Conservation (phyloP, 768 basidiomycete genomes). For the Rhodotorula diobovata region DNA sequence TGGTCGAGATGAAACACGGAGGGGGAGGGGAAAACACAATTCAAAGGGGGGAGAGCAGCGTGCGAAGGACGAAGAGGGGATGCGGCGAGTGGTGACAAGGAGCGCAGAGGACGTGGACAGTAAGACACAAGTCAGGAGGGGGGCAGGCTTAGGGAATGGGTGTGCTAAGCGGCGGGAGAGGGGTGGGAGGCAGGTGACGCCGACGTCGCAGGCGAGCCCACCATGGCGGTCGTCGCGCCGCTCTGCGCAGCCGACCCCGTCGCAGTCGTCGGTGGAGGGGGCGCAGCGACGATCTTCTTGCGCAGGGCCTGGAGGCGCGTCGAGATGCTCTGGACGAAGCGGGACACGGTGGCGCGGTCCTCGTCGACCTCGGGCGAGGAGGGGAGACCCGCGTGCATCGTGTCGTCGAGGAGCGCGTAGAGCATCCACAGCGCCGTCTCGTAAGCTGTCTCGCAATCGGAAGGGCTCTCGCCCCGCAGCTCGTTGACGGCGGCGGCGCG, state of each 20-base stretch:
- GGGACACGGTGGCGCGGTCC: conserved; percentile 49
- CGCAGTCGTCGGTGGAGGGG: background rate
- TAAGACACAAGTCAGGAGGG: background rate
- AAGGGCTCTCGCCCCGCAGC: conserved; percentile 66
- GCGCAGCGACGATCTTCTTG: conserved; percentile 23
- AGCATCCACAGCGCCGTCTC: conserved; percentile 93
- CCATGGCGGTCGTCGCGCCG: background rate
- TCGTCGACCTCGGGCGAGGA: conserved; percentile 44
- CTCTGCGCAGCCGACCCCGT: background rate
- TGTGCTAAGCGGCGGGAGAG: background rate
- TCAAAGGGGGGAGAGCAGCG: too few relatives aligned
- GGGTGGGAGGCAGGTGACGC: background rate
- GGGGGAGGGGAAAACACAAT: background rate
- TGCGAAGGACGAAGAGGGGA: background rate
- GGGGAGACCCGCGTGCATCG: conserved; percentile 38
- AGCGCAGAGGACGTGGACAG: background rate
- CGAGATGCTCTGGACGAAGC: conserved; percentile 38
- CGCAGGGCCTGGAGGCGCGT: conserved; percentile 23
- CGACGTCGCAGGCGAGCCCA: background rate
- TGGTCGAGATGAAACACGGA: background rate
- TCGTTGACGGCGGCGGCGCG: conserved; percentile 89
- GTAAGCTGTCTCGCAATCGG: conserved; percentile 88
- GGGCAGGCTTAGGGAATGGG: too few relatives aligned
- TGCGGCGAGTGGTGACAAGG: background rate
- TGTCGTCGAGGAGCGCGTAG: conserved; percentile 82